Percentiles rank a stretch among this genome's conserved stretches.
These are phyloP conservation scores for Euphorbia celastroides DNA, from an alignment of 441 rosid genomes.

Conservation along the genomic window DNA sequence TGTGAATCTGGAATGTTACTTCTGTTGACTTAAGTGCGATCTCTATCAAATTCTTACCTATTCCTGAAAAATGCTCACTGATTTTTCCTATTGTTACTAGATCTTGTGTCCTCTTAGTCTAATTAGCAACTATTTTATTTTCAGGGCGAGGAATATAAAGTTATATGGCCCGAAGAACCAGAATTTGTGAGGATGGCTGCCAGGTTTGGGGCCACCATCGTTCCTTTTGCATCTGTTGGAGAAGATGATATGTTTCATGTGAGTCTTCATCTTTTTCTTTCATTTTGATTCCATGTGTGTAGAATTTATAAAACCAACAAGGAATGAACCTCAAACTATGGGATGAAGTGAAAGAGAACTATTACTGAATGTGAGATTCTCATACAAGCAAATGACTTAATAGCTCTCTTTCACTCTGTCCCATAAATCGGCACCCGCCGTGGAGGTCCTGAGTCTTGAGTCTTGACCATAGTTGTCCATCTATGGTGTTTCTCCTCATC, in stretches of 20 bases:
- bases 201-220: conserved; percentile 84
- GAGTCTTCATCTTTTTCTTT: conserved; percentile 22
- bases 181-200: conserved; percentile 98
- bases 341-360: too few species aligned
- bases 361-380: too few species aligned
- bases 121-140: conserved; percentile 17
- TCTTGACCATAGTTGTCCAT: too few species aligned
- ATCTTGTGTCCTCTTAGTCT: neutral
- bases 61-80: neutral
- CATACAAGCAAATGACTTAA: too few species aligned
- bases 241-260: conserved; percentile 84
- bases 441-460: too few species aligned
- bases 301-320: too few species aligned
- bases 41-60: neutral
- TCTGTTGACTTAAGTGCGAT: too few species aligned
- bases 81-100: neutral
- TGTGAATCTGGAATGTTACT: too few species aligned
- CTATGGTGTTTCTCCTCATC: too few species aligned
- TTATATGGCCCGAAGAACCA: conserved; percentile 75
- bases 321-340: too few species aligned
- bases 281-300: neutral
- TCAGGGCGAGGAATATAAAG: conserved; percentile 78
- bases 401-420: too few species aligned
- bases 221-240: conserved; percentile 86
- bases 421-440: too few species aligned